Conservation (phyloP, 2,329 filamentous ascomycete genomes). For the Ophiocordyceps camponoti-leonardi region DNA sequence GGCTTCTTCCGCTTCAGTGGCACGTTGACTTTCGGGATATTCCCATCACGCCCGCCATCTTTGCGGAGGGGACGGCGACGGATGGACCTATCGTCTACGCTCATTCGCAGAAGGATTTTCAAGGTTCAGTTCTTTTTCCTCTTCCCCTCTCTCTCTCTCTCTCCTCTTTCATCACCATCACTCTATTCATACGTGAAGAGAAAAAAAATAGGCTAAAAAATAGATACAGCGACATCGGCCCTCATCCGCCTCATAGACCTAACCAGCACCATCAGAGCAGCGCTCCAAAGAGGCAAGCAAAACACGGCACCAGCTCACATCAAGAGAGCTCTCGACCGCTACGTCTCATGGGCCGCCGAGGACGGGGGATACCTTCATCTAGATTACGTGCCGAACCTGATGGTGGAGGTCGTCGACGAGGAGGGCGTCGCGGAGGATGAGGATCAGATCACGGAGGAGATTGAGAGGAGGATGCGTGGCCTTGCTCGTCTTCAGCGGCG, state of each 20-base stretch:
- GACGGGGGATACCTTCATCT: conserved; percentile 20
- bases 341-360: conserved; percentile 22
- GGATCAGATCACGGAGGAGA: conserved; percentile 14
- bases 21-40: conserved; percentile 21
- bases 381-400: conserved; percentile 19
- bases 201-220: too few relatives aligned
- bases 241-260: conserved; percentile 22
- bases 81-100: conserved; percentile 20
- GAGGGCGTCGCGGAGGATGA: conserved; percentile 9
- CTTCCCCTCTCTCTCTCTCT: background rate
- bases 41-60: conserved; percentile 19
- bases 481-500: conserved; percentile 19
- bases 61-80: conserved; percentile 12
- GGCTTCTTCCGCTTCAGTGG: conserved; percentile 23
- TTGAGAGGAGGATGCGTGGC: conserved; percentile 17
- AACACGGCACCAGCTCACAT: conserved; percentile 15
- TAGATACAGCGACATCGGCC: conserved; percentile 18
- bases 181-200: too few relatives aligned
- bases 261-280: conserved; percentile 15
- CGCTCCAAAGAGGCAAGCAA: conserved; percentile 16
- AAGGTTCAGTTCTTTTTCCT: conserved; percentile 12
- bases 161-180: too few relatives aligned
- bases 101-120: conserved; percentile 16
- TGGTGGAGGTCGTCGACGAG: conserved; percentile 18
- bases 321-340: conserved; percentile 16